Conservation (phyloP, 495 filamentous ascomycete species). For the Xylaria telfairii region DNA sequence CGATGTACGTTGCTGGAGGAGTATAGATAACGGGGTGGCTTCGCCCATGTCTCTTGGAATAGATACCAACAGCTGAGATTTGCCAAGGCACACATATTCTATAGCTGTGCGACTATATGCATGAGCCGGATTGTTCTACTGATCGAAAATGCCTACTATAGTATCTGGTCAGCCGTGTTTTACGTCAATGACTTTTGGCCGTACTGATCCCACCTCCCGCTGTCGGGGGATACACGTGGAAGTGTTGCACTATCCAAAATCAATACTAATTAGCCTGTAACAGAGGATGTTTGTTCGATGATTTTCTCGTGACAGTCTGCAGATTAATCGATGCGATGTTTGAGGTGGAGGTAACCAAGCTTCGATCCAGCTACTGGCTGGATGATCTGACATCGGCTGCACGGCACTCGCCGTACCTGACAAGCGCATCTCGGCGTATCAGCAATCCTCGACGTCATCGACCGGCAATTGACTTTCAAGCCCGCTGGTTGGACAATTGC, state of each 20-base stretch:
- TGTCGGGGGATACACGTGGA: background rate
- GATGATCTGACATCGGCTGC: background rate
- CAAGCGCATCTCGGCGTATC: background rate
- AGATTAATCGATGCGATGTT: too few species aligned
- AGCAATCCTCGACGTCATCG: conserved; percentile 37
- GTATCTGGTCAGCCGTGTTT: background rate
- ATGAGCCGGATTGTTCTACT: background rate
- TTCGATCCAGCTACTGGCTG: background rate
- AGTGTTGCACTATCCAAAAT: background rate
- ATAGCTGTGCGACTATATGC: background rate
- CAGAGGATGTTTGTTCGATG: too few species aligned
- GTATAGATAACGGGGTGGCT: too few species aligned
- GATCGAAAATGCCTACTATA: background rate
- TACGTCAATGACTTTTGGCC: background rate
- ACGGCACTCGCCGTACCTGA: conserved; percentile 12
- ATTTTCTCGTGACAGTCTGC: too few species aligned
- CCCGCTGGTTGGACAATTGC: background rate
- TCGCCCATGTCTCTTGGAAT: background rate
- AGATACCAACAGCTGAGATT: background rate
- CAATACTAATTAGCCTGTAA: too few species aligned
- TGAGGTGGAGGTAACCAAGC: too few species aligned
- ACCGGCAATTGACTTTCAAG: conserved; percentile 9
- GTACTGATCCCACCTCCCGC: background rate
- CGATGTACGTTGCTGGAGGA: too few species aligned
- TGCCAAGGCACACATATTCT: background rate